Evolutionary conservation across 1,139 yeast species (phyloP).

Genomic region (Taphrina wiesneri): DNA sequence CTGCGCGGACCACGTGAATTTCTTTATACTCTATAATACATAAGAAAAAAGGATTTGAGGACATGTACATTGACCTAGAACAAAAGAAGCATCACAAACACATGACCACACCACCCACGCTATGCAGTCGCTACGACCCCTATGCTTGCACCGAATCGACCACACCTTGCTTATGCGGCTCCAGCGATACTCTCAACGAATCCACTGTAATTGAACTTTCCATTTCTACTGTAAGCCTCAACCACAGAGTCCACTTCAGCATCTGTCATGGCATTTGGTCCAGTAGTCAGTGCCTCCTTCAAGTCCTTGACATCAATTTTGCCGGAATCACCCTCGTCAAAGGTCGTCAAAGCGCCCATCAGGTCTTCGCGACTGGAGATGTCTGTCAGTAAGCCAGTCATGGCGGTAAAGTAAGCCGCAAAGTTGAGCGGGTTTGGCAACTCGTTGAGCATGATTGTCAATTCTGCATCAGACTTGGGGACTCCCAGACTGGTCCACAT

Average conservation of each 20-base stretch:
- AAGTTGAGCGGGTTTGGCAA: conserved; percentile 68
- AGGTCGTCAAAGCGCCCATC: conserved; percentile 62
- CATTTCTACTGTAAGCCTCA: conserved; percentile 15
- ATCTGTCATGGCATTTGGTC: conserved; percentile 54
- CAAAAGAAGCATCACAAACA: no score
- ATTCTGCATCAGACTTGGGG: conserved; percentile 47
- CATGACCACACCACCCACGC: no score
- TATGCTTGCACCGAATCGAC: neutral
- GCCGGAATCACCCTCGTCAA: conserved; percentile 49
- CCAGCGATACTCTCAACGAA: conserved; percentile 37
- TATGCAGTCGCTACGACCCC: neutral
- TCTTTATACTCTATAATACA: neutral
- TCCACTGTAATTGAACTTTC: conserved; percentile 31
- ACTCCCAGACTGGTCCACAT: conserved; percentile 58
- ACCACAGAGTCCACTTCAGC: conserved; percentile 52
- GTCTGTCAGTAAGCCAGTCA: conserved; percentile 61
- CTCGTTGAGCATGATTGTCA: conserved; percentile 50
- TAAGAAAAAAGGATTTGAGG: neutral
- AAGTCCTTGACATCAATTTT: conserved; percentile 56
- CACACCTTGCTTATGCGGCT: neutral
- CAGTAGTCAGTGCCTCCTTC: conserved; percentile 51
- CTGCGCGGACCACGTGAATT: neutral
- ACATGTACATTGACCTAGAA: neutral
- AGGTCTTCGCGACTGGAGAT: conserved; percentile 65
- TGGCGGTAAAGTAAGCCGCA: conserved; percentile 66